Conservation (phyloP, 106 monocot species). For the Allium fistulosum region DNA sequence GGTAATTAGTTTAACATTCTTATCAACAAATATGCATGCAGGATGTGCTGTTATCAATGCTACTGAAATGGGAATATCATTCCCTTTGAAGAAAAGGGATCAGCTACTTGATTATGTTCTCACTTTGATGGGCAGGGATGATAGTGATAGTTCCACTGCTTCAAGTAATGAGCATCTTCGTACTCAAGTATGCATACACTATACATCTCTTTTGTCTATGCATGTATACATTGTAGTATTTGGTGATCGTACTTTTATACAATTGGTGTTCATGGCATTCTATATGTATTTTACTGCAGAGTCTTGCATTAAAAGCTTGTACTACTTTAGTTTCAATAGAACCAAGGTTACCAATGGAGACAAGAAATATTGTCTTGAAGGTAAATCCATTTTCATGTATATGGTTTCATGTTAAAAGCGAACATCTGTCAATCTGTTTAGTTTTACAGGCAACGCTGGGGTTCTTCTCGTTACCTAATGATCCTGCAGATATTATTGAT, state of each 20-base stretch:
- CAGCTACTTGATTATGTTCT: conserved; percentile 86
- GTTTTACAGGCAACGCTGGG: conserved; percentile 76
- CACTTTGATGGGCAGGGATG: conserved; percentile 95
- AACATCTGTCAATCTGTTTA: neutral
- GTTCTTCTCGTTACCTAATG: conserved; percentile 75
- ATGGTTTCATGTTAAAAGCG: no score
- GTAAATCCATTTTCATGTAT: conserved; percentile 14
- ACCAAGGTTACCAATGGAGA: conserved; percentile 83
- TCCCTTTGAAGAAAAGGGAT: conserved; percentile 89
- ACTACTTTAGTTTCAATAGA: conserved; percentile 93
- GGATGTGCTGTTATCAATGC: conserved; percentile 91
- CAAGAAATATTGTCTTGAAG: conserved; percentile 93
- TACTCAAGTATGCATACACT: conserved; percentile 57
- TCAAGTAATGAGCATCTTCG: conserved; percentile 67
- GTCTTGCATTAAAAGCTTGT: conserved; percentile 88
- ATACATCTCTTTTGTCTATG: neutral
- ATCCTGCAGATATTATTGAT: conserved; percentile 69
- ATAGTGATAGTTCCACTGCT: conserved; percentile 48
- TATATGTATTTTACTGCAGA: conserved; percentile 37
- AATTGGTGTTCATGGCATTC: neutral
- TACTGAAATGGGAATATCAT: conserved; percentile 80
- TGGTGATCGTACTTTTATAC: neutral
- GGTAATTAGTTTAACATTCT: neutral
- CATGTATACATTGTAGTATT: conserved; percentile 1
- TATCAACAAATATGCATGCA: conserved; percentile 2